Evolutionary conservation across 768 basidiomycete genomes (phyloP), one percentile per base, ranked within the genome.

Genomic region (Pluteus cervinus): DNA sequence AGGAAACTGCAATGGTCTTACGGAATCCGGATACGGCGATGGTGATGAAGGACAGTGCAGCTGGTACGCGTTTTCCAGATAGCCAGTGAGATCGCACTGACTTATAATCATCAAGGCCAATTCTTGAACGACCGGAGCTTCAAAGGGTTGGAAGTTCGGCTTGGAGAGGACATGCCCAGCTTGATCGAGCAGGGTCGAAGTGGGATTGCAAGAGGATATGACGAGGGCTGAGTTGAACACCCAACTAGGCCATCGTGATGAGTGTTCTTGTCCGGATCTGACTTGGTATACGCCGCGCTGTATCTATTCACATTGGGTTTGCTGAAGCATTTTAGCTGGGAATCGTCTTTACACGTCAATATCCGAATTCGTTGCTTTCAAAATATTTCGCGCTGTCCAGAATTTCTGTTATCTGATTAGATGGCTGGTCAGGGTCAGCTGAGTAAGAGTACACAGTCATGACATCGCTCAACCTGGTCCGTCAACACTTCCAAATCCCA

Each of bases 171-270:
- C 50, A 73, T 68, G 1, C 92, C 93, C 0, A 76, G 84, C 44
- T 56, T 81, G 26, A 57, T 98, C 41, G 89, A 96, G 60, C 86
- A 94, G 56, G 94, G 94, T 0, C 64, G 91, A 31, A 86, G 76
- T 47, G 94, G 94, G 4, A 83, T 94, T 31, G 91, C 94, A 25
- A 73, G 83, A 44, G 89, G 86, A 7, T 97, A 98, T 55, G 72
- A 72, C 32, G 82, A 86, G 42, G 71, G 71, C 44, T 60, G 61
- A 44, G 9, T 31, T 39, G 10, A 15, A 24, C 7, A 12, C 15
- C 15, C 30, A 28, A 29, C 15, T 18, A 38, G 37, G 4, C 4
- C n/a, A 29, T 29, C 4, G 29, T 29, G 8, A n/a, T 4, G 29
- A n/a, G n/a, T n/a, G n/a, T n/a, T n/a, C n/a, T n/a, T n/a, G n/a